phyloP scores from a whole-genome alignment of 1,284 basidiomycete genomes.

The Fomitopsis betulina region DNA sequence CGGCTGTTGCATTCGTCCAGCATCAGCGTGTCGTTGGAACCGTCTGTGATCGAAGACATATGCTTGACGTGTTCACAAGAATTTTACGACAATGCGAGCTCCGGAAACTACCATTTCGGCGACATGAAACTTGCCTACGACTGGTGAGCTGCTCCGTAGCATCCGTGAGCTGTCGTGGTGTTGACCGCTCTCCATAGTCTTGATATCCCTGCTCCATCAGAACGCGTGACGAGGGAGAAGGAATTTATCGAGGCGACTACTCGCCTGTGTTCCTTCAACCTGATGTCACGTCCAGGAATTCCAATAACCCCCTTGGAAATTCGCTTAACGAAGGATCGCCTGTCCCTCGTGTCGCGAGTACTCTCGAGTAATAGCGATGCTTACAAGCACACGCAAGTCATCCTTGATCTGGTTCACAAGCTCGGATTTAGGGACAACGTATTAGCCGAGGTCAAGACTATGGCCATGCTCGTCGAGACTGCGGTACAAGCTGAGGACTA shows the following conservation, averaged over 20 bases:
- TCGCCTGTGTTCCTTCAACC: constrained; percentile 78
- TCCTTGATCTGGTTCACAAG: constrained; percentile 84
- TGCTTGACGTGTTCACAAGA: constrained; percentile 80
- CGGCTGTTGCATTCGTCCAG: constrained; percentile 54
- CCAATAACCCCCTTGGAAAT: constrained; percentile 88
- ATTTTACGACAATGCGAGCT: constrained; percentile 90
- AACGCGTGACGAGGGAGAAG: constrained; percentile 64
- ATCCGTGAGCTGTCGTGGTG: background rate
- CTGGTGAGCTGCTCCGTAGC: constrained; percentile 53
- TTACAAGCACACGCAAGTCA: constrained; percentile 85
- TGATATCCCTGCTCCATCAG: constrained; percentile 63
- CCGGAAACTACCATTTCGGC: constrained; percentile 86
- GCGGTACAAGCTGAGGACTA: constrained; percentile 82
- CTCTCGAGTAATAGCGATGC: constrained; percentile 80
- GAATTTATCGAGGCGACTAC: constrained; percentile 95
- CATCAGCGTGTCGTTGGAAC: constrained; percentile 46
- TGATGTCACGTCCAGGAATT: constrained; percentile 69
- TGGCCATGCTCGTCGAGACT: constrained; percentile 86
- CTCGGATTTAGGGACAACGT: constrained; percentile 73
- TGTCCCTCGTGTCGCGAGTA: constrained; percentile 78
- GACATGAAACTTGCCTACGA: constrained; percentile 96
- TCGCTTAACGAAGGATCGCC: constrained; percentile 79
- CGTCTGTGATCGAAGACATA: constrained; percentile 63
- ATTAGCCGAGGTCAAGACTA: constrained; percentile 72
- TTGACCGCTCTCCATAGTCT: constrained; percentile 46